Evolutionary conservation across 305 asterid species (phyloP).

Genomic region (Rubia occidens): DNA sequence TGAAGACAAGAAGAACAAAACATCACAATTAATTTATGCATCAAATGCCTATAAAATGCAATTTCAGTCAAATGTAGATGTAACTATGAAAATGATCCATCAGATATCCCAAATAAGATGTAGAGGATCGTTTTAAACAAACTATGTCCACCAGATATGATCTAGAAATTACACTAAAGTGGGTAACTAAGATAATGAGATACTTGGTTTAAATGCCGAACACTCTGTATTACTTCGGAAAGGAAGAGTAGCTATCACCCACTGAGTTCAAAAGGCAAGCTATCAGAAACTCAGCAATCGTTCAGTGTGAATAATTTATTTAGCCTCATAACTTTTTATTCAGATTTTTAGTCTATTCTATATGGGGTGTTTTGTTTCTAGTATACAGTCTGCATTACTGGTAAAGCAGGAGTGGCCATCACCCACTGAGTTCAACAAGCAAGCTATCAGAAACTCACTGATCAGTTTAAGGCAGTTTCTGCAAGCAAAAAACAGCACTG

Average conservation of each 20-base stretch:
- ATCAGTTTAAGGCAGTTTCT: constrained; percentile 71
- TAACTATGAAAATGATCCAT: not conserved
- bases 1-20: not conserved
- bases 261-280: no score
- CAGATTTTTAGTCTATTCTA: no score
- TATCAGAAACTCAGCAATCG: no score
- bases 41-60: not conserved
- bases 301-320: no score
- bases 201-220: constrained; percentile 64
- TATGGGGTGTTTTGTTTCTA: no score
- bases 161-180: not conserved
- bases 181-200: not conserved
- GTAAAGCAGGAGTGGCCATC: no score
- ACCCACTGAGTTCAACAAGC: no score
- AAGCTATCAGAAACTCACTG: constrained; percentile 40
- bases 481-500: constrained; percentile 74
- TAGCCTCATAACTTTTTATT: no score
- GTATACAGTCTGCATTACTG: no score
- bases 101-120: not conserved
- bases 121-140: not conserved
- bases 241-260: constrained; percentile 82
- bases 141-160: not conserved
- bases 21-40: not conserved
- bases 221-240: constrained; percentile 82
- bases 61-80: not conserved